A percentile compares a stretch with the other conserved stretches of the same genome.
Evolutionary conservation across 176 grass and related monocot genomes (phyloP).

Genomic region (Rhynchospora pubera): DNA sequence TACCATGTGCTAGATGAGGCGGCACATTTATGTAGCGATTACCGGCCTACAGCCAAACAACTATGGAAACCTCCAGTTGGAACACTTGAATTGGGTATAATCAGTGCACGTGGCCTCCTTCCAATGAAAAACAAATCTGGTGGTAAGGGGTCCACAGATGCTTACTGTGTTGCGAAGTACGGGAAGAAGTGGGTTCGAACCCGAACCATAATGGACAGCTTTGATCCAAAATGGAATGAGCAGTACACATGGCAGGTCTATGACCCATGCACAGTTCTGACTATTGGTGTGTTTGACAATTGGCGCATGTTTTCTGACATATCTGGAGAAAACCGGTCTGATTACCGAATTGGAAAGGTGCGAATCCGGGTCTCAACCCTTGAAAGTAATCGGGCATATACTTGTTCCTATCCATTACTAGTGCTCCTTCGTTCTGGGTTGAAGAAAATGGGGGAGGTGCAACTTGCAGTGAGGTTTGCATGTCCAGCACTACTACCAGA

Average conservation of each 20-base stretch:
- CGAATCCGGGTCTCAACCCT: conserved; percentile 82
- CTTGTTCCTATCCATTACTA: conserved; percentile 62
- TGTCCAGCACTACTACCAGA: conserved; percentile 55
- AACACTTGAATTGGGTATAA: conserved; percentile 74
- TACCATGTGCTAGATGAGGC: conserved; percentile 97
- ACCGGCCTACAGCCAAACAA: conserved; percentile 85
- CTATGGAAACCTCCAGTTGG: conserved; percentile 83
- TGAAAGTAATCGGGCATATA: conserved; percentile 80
- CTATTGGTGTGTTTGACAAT: conserved; percentile 92
- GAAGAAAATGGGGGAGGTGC: conserved; percentile 96
- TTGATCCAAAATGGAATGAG: conserved; percentile 92
- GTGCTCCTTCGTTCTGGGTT: conserved; percentile 76
- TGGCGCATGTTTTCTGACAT: conserved; percentile 64
- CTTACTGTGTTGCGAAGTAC: conserved; percentile 96
- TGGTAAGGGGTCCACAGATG: conserved; percentile 77
- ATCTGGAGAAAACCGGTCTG: conserved; percentile 49
- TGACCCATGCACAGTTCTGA: conserved; percentile 92
- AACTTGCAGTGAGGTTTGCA: conserved; percentile 82
- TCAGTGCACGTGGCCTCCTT: conserved; percentile 68
- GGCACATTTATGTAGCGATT: conserved; percentile 95
- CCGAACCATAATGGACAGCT: conserved; percentile 72
- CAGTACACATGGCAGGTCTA: conserved; percentile 99
- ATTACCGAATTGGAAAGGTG: conserved; percentile 92
- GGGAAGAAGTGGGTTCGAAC: conserved; percentile 98
- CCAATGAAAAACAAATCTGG: conserved; percentile 79